Evolutionary conservation across 306 rosid genomes (phyloP).

Genomic region (Pyrus bretschneideri): DNA sequence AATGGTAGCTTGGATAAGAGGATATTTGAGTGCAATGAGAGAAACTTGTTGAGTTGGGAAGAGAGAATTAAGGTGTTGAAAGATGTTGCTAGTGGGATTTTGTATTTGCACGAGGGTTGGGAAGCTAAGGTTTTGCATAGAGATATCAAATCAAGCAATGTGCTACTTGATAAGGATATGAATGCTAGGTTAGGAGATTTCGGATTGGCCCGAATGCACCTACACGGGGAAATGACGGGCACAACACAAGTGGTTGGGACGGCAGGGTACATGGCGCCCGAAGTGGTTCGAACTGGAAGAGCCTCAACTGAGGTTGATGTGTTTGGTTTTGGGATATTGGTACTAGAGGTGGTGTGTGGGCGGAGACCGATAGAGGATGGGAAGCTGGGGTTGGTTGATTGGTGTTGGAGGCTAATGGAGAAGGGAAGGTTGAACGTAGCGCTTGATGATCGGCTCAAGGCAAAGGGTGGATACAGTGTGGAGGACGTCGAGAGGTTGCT

Average conservation of each 20-base stretch:
- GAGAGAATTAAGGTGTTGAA: conserved; percentile 41
- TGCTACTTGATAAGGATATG: conserved; percentile 59
- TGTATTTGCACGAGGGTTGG: conserved; percentile 69
- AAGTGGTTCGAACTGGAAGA: conserved; percentile 45
- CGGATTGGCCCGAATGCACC: conserved; percentile 52
- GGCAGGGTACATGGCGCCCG: conserved; percentile 55
- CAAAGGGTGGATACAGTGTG: conserved; percentile 13
- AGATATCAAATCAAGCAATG: conserved; percentile 61
- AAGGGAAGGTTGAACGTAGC: conserved; percentile 28
- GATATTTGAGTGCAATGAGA: conserved; percentile 44
- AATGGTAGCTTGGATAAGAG: conserved; percentile 59
- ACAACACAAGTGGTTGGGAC: conserved; percentile 61
- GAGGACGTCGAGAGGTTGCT: conserved; percentile 52
- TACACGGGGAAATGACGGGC: conserved; percentile 29
- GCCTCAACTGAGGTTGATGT: conserved; percentile 41
- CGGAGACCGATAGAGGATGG: conserved; percentile 53
- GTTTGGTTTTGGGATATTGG: conserved; percentile 55
- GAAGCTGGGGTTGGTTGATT: conserved; percentile 37
- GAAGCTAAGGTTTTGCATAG: conserved; percentile 64
- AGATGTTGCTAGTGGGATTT: conserved; percentile 50
- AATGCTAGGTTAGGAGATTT: conserved; percentile 59
- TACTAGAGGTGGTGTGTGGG: conserved; percentile 49
- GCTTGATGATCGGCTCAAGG: conserved; percentile 43
- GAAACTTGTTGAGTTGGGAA: conserved; percentile 38
- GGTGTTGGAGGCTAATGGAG: conserved; percentile 38